Base-by-base conservation (phyloP, 31 red algal species). In the Odonthalia washingtoniensis region DNA sequence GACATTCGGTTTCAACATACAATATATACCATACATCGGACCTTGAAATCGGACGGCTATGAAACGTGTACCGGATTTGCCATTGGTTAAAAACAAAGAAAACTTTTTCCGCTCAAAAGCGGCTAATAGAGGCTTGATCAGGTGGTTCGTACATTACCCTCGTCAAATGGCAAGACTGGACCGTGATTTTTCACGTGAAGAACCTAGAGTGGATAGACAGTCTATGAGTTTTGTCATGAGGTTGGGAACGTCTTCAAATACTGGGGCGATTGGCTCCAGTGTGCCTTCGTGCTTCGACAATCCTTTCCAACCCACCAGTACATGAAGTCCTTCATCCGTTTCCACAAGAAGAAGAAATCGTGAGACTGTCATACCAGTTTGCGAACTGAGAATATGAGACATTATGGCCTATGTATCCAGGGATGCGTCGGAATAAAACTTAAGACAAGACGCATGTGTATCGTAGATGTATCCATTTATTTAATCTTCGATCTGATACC, bases 251-350 rank as follows among this genome's bases (percentile, higher is more conserved):
- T 57, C 49, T 57, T 57, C 12, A 21, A 21, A 57, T 9, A 57
- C 49, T 9, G 9, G 9, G 21, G 49, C 49, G 49, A 57, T 57
- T 21, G 49, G 49, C 21, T 57, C 49, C 9, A 57, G 9, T 57
- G 49, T 57, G 21, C 21, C 74, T 41, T 77, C 39, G n/a, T 77
- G 14, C n/a, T 40, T 1, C 5, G 38, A 46, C 1, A 77, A 41
- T 14, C 42, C 74, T 45, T 77, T 77, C 74, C 74, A 77, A 26
- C 74, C 39, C 2, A 77, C 74, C 21, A n/a, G 74, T 21, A 46
- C 2, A n/a, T 12, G 34, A 41, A 77, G 2, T 3, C 37, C 42
- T 12, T 77, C 38, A 1, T 3, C 2, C 2, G 74, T 77, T 42
- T 77, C 18, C 9, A 77, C 39, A 45, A 77, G 2, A 16, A 34